Evolutionary conservation across 257 asterid species (phyloP).

Genomic region (Buddleja alternifolia): DNA sequence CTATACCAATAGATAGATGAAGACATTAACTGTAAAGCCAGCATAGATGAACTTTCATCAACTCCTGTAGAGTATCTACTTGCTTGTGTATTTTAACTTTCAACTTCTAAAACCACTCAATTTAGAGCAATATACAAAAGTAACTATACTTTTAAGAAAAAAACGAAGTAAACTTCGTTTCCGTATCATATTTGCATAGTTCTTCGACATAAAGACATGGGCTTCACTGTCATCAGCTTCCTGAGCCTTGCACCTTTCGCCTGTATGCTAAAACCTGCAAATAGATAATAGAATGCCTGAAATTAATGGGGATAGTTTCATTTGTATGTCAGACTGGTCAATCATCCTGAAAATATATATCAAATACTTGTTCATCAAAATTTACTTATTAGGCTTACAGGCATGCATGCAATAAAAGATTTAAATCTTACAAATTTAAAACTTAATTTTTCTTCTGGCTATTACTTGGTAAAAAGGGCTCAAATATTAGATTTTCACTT

Average conservation of each 20-base stretch:
- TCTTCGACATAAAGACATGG: conserved; percentile 7
- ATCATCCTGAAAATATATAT: not conserved
- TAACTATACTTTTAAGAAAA: conserved; percentile 13
- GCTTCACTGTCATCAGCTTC: conserved; percentile 25
- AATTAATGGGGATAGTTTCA: not conserved
- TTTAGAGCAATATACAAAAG: conserved; percentile 28
- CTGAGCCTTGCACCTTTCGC: conserved; percentile 40
- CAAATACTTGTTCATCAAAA: too few species aligned
- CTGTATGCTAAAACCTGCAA: conserved; percentile 76
- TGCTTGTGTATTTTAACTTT: conserved; percentile 11
- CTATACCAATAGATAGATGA: conserved; percentile 15
- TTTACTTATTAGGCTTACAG: not conserved
- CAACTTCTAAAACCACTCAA: conserved; percentile 24
- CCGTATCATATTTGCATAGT: conserved; percentile 29
- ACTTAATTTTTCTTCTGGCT: not conserved
- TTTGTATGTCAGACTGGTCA: conserved; percentile 8
- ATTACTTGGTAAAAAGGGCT: not conserved
- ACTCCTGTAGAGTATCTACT: conserved; percentile 22
- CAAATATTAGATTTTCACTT: not conserved
- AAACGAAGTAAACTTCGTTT: conserved; percentile 24
- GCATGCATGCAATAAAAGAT: too few species aligned
- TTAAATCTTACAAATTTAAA: too few species aligned
- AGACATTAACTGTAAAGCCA: conserved; percentile 25
- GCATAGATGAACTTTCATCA: conserved; percentile 25
- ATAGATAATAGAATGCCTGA: conserved; percentile 7